Evolutionary conservation across 73 alveolate genomes (phyloP), one percentile per base, ranked within the genome.

Genomic region (Durusdinium trenchii): DNA sequence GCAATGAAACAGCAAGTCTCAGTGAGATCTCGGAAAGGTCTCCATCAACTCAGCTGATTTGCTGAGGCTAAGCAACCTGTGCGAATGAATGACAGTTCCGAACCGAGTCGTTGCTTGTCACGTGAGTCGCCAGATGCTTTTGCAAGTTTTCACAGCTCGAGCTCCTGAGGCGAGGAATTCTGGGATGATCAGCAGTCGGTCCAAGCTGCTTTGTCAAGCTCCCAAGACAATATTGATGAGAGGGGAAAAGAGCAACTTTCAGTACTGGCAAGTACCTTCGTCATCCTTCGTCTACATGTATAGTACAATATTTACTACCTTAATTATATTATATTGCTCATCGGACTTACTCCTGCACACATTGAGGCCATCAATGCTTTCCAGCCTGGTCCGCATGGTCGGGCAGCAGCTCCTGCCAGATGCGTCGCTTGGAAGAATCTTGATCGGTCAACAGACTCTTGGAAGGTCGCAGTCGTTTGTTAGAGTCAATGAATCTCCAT

Each of bases 281-380:
- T 12, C 28, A 20, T 54, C 64, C 64, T 20, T 20, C 64, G 20
- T 12, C 64, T 54, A 54, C 28, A 20, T 54, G 64, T 54, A 12
- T 54, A 54, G 9, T 9, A 54, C 64, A 12, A 12, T 54, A 12
- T 20, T 54, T 9, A 20, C 64, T 20, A 54, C 9, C 20, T 9
- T 20, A 54, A 9, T 54, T 20, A 20, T 12, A 12, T 20, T 54
- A 20, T 12, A 20, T 9, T 54, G 64, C 64, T 9, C 9, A 9
- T 54, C 9, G 64, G 64, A 20, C 64, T 20, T 23, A 60, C 18
- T 23, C 73, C 3, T 60, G 73, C 18, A 60, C 1, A 38, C 23
- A 3, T 38, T 28, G 89, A 91, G 98, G 98, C 98, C 98, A 42
- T 91, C 98, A 43, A 91, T 91, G 98, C 98, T 91, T 5, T 50